Base-by-base conservation (phyloP, 352 stramenopile genomes). In the Phytophthora macrochlamydospora region DNA sequence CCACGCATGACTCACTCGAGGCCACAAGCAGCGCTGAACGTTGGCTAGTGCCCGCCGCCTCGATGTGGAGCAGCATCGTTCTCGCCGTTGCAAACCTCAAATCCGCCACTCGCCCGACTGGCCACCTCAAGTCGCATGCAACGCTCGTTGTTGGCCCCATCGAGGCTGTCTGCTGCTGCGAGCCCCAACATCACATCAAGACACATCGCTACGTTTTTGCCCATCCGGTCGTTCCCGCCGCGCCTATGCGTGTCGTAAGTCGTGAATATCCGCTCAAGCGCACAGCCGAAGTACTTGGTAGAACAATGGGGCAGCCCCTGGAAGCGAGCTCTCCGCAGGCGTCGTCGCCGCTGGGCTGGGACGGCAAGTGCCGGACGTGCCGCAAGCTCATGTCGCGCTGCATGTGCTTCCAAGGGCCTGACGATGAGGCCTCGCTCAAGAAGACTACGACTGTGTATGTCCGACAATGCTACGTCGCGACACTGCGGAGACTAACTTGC, bases 311-410 rank as follows among this genome's bases (percentile, higher is more conserved):
- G 24, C 59, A 74, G 13, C 38, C 51, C 1, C 42, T 53, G 12
- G 53, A 48, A 44, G 50, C 43, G 12, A 8, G 56, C 7, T 40
- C 24, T 28, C 4, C 38, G 11, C 37, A 28, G 28, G 29, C 51
- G 37, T 14, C 35, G 58, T 65, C 69, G 8, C 44, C 62, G 33
- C 62, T 59, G 18, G 37, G 51, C 1, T 83, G 75, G 75, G 75
- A 83, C 68, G 72, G 72, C 60, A 83, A 83, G 57, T 83, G 72
- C 51, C 59, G 57, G 0, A 62, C 63, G 7, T 81, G 71, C 62
- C 72, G 72, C 32, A 71, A 69, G 32, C 69, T 83, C 60, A 83
- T 83, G 71, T 83, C 75, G 12, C 48, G 66, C 54, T 83, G 75
- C 53, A 56, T 68, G 18, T 83, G 75, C 52, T 78, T 78, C 50